Percentiles rank a stretch among this genome's conserved stretches.
Conservation (phyloP, 495 filamentous ascomycete genomes). For the Lophiostoma macrostomum region DNA sequence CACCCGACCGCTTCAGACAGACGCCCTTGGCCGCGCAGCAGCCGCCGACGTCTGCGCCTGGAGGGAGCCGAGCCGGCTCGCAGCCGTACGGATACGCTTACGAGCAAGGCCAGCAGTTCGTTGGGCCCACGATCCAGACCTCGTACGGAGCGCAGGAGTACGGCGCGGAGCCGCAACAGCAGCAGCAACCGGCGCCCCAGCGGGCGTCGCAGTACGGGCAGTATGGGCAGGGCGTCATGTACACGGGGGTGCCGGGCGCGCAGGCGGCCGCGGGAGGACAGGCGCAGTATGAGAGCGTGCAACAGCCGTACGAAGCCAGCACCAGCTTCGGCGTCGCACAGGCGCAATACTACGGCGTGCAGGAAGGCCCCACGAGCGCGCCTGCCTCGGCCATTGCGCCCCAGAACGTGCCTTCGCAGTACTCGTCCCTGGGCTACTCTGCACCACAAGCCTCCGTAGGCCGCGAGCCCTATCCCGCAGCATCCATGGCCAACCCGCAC, state of each 20-base stretch:
- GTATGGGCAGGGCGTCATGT: slow-evolving; percentile 70
- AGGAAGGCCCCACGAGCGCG: slow-evolving; percentile 52
- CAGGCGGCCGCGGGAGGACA: slow-evolving; percentile 60
- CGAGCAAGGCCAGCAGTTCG: slow-evolving; percentile 54
- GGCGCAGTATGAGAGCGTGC: slow-evolving; percentile 72
- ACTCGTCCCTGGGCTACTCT: slow-evolving; percentile 53
- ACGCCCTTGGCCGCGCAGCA: slow-evolving; percentile 31
- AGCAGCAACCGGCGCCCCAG: slow-evolving; percentile 32
- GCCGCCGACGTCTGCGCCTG: slow-evolving; percentile 33
- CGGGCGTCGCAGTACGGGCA: slow-evolving; percentile 46
- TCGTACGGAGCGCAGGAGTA: slow-evolving; percentile 54
- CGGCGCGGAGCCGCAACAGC: slow-evolving; percentile 45
- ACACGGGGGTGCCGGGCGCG: slow-evolving; percentile 63
- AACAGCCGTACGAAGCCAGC: slow-evolving; percentile 71
- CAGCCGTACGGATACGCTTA: slow-evolving; percentile 52
- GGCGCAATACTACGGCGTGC: slow-evolving; percentile 63
- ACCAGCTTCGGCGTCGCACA: slow-evolving; percentile 67
- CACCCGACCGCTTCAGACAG: slow-evolving; percentile 39
- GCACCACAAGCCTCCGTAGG: slow-evolving; percentile 51
- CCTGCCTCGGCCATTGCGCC: slow-evolving; percentile 53
- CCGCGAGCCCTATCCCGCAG: slow-evolving; percentile 51
- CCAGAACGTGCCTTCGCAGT: slow-evolving; percentile 54
- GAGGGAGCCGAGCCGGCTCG: slow-evolving; percentile 43
- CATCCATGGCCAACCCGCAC: slow-evolving; percentile 55
- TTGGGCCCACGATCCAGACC: slow-evolving; percentile 47